Evolutionary conservation across 78 protist genomes (phyloP).

Genomic region (Polysphondylium violaceum): DNA sequence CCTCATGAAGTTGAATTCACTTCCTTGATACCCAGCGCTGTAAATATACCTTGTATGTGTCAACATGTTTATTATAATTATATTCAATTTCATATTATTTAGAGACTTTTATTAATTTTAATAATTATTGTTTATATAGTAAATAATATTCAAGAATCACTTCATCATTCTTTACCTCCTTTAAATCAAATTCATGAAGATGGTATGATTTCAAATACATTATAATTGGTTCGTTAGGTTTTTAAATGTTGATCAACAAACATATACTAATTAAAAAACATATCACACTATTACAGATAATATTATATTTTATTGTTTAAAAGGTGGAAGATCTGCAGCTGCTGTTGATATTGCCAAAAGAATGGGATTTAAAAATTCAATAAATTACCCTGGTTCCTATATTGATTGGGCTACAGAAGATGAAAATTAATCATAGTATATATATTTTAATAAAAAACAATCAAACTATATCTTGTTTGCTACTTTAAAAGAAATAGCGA

Average conservation of each 20-base stretch:
- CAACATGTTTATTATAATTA: neutral
- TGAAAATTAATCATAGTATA: too few species aligned
- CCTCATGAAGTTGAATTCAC: conserved; percentile 47
- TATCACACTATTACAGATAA: conserved; percentile 6
- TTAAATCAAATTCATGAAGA: too few species aligned
- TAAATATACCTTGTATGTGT: conserved; percentile 54
- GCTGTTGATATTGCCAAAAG: conserved; percentile 5
- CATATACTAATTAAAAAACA: neutral
- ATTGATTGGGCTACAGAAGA: conserved; percentile 50
- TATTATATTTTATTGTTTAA: conserved; percentile 62
- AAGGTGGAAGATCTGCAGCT: conserved; percentile 46
- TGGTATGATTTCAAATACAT: too few species aligned
- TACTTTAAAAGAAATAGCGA: too few species aligned
- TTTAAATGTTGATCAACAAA: neutral
- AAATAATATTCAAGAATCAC: too few species aligned
- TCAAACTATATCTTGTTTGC: too few species aligned
- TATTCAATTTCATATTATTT: neutral
- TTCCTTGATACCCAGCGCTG: conserved; percentile 36
- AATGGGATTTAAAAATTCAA: conserved; percentile 5
- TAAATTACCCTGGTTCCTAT: conserved; percentile 60
- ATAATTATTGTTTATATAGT: too few species aligned
- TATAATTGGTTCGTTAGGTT: neutral
- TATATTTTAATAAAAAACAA: too few species aligned
- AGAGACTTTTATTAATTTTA: too few species aligned
- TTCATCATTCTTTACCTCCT: too few species aligned